phyloP scores from a whole-genome alignment of 2,329 filamentous ascomycete species.

The Trichoderma sp. region DNA sequence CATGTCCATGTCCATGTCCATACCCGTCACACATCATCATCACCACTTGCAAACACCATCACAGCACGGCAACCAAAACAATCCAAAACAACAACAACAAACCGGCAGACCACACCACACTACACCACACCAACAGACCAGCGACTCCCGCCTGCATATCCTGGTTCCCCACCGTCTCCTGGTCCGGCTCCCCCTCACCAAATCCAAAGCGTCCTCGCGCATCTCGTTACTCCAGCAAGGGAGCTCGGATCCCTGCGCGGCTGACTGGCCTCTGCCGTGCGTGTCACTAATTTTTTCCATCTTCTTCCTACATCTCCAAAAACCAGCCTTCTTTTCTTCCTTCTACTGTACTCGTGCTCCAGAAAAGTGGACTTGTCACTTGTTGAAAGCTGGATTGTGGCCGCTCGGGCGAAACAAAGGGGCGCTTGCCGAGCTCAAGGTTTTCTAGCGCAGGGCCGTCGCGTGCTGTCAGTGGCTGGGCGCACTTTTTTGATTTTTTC shows the following conservation, averaged over 20 bases:
- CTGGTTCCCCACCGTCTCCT: not conserved
- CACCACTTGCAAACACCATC: not conserved
- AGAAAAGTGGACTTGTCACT: not conserved
- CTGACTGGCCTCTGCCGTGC: conserved; percentile 18
- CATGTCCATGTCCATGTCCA: not conserved
- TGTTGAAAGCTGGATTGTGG: not conserved
- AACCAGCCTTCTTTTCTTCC: not conserved
- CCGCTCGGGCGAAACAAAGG: not conserved
- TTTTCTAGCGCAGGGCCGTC: conserved; percentile 16
- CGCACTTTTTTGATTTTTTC: not conserved
- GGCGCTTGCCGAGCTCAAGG: conserved; percentile 6
- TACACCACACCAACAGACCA: not conserved
- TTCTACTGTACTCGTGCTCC: not conserved
- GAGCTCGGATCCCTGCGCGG: conserved; percentile 15
- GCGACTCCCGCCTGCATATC: not conserved
- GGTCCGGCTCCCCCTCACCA: not conserved
- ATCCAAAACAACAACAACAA: not conserved
- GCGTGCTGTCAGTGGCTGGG: conserved; percentile 18
- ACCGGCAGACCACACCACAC: not conserved
- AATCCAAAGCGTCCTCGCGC: conserved; percentile 1
- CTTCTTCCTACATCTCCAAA: not conserved
- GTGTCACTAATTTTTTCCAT: not conserved
- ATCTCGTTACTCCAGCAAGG: conserved; percentile 12
- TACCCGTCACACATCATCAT: not conserved
- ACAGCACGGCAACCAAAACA: not conserved